A percentile compares a stretch with the other conserved stretches of the same genome.
phyloP scores from a whole-genome alignment of 2,329 filamentous ascomycete species.

The Penicillium rolfsii region DNA sequence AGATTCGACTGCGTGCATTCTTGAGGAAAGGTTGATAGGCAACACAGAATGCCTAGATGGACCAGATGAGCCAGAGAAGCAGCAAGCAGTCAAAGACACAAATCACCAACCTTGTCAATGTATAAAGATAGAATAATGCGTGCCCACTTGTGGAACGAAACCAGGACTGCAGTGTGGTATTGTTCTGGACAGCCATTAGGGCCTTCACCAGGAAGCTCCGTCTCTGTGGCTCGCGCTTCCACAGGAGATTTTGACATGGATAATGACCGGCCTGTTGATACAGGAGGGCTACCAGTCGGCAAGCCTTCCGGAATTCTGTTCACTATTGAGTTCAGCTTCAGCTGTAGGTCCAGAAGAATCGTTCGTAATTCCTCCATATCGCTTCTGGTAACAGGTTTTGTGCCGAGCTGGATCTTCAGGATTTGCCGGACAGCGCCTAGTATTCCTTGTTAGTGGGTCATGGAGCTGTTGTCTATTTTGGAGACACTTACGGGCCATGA shows the following conservation, averaged over 20 bases:
- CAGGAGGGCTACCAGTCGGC: conserved; percentile 26
- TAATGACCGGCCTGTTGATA: conserved; percentile 25
- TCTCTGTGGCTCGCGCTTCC: conserved; percentile 31
- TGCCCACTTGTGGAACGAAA: conserved; percentile 53
- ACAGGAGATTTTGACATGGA: conserved; percentile 37
- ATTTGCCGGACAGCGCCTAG: conserved; percentile 49
- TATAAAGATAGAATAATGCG: conserved; percentile 50
- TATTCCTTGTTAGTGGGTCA: conserved; percentile 8
- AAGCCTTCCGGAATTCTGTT: conserved; percentile 46
- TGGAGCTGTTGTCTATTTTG: not conserved
- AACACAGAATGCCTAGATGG: conserved; percentile 48
- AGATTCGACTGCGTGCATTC: conserved; percentile 52
- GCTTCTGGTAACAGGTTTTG: conserved; percentile 45
- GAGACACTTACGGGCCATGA: conserved; percentile 47
- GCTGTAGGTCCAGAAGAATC: conserved; percentile 47
- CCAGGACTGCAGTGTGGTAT: conserved; percentile 48
- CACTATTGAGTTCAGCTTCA: conserved; percentile 48
- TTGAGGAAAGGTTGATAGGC: conserved; percentile 55
- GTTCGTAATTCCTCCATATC: conserved; percentile 51
- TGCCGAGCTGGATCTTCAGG: conserved; percentile 51
- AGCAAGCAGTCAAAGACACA: not conserved
- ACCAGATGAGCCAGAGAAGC: conserved; percentile 14
- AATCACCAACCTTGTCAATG: conserved; percentile 46
- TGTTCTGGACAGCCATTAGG: conserved; percentile 44
- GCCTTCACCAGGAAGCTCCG: conserved; percentile 42